These are phyloP conservation scores for Trypanosomatidae sp. DNA, from an alignment of 208 protist species.

Conservation along the genomic window DNA sequence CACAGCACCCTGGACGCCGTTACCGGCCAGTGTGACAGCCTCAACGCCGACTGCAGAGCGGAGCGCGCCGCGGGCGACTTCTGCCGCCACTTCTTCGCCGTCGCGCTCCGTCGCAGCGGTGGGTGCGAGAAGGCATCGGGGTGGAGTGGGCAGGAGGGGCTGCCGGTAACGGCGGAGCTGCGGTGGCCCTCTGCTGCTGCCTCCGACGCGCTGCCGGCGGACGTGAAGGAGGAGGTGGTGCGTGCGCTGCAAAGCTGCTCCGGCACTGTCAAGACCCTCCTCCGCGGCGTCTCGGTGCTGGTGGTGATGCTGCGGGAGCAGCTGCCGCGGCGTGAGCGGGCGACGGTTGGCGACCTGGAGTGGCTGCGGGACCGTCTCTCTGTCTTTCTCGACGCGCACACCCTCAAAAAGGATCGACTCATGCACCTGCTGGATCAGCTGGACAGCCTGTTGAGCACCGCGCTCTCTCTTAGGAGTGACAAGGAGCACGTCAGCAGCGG, in stretches of 20 bases:
- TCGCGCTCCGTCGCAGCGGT: constrained; percentile 7
- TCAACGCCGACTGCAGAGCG: constrained; percentile 41
- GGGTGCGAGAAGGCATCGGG: no score
- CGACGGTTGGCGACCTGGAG: constrained; percentile 50
- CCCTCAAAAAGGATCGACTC: constrained; percentile 33
- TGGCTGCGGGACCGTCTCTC: constrained; percentile 55
- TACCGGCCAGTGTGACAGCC: constrained; percentile 36
- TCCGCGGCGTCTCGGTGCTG: constrained; percentile 57
- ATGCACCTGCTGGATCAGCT: constrained; percentile 38
- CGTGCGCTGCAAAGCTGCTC: constrained; percentile 18
- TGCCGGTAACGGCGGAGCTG: constrained; percentile 4
- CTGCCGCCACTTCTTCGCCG: constrained; percentile 53
- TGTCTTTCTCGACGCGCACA: constrained; percentile 54
- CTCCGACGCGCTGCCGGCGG: constrained; percentile 4
- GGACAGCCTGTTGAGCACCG: constrained; percentile 19
- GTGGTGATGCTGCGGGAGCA: constrained; percentile 57
- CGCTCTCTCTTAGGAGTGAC: no score
- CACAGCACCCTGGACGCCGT: constrained; percentile 33
- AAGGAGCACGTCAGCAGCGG: not conserved
- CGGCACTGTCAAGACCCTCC: constrained; percentile 41
- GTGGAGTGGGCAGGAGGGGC: no score
- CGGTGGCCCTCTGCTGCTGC: constrained; percentile 4
- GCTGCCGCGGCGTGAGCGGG: constrained; percentile 38
- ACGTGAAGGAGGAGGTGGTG: constrained; percentile 17
- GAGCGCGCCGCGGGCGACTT: constrained; percentile 58